A percentile compares a stretch with the other conserved stretches of the same genome.
Conservation (phyloP, 306 rosid species). For the Geum urbanum region DNA sequence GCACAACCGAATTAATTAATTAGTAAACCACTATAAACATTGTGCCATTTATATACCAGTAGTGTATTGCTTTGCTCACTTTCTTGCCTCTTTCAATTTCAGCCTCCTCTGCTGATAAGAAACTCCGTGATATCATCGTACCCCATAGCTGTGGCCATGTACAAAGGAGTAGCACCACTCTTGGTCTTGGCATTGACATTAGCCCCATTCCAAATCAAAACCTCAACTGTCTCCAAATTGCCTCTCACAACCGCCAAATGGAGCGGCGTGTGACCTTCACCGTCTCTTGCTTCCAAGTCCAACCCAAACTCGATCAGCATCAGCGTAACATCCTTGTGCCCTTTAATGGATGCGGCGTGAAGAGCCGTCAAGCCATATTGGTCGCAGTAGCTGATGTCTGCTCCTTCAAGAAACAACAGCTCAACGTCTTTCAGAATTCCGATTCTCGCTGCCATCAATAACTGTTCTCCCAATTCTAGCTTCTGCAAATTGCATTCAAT, state of each 20-base stretch:
- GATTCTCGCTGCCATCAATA: conserved; percentile 47
- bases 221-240: conserved; percentile 38
- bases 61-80: not conserved
- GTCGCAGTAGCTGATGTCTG: conserved; percentile 34
- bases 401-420: conserved; percentile 37
- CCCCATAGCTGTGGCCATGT: conserved; percentile 59
- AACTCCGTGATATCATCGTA: conserved; percentile 41
- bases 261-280: conserved; percentile 66
- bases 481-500: conserved; percentile 24
- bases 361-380: conserved; percentile 69
- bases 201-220: conserved; percentile 48
- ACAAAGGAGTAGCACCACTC: conserved; percentile 54
- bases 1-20: too few relatives aligned
- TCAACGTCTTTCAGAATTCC: conserved; percentile 44
- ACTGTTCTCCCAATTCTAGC: conserved; percentile 48
- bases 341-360: conserved; percentile 70
- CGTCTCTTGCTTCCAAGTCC: conserved; percentile 56
- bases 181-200: conserved; percentile 42
- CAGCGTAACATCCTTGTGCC: conserved; percentile 49
- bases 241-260: conserved; percentile 70
- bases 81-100: not conserved
- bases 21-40: too few relatives aligned
- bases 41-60: too few relatives aligned
- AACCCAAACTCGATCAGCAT: conserved; percentile 44
- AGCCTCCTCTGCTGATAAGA: conserved; percentile 48